These are phyloP conservation scores for Coprinellus micaceus DNA, from an alignment of 768 basidiomycete species.

Conservation along the genomic window DNA sequence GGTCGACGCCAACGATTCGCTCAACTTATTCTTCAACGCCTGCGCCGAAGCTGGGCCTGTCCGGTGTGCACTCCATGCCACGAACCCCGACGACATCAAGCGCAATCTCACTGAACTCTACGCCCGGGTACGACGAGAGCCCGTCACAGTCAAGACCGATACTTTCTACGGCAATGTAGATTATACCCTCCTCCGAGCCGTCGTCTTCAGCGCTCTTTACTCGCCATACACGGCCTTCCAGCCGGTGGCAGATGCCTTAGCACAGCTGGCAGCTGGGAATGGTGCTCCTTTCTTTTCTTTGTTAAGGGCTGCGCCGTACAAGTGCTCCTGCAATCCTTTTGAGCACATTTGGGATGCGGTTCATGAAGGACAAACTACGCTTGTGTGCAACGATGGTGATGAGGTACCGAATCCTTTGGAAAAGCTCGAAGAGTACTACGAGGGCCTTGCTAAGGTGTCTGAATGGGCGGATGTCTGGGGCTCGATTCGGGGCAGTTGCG, in stretches of 20 bases:
- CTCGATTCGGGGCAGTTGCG: constrained; percentile 24
- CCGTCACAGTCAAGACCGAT: constrained; percentile 30
- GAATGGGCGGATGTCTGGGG: constrained; percentile 32
- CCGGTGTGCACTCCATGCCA: constrained; percentile 36
- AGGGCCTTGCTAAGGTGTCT: constrained; percentile 20
- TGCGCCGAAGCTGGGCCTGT: constrained; percentile 36
- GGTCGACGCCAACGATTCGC: constrained; percentile 32
- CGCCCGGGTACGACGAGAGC: constrained; percentile 25
- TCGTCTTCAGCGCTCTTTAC: constrained; percentile 33
- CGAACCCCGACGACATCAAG: constrained; percentile 28
- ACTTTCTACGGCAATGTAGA: constrained; percentile 35
- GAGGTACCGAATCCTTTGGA: constrained; percentile 24
- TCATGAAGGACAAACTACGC: constrained; percentile 19
- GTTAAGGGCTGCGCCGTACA: constrained; percentile 17
- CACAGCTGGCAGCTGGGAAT: constrained; percentile 31
- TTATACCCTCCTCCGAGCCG: constrained; percentile 25
- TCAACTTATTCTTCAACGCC: constrained; percentile 32
- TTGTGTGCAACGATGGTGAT: constrained; percentile 35
- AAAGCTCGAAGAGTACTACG: constrained; percentile 26
- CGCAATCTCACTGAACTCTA: constrained; percentile 34
- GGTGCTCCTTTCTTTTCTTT: constrained; percentile 24
- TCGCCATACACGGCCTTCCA: constrained; percentile 31
- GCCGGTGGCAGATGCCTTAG: constrained; percentile 31
- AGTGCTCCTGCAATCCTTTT: constrained; percentile 27
- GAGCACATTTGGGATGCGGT: constrained; percentile 6